Base-by-base conservation (phyloP, 148 eudicot genomes). In the Mesembryanthemum crystallinum region DNA sequence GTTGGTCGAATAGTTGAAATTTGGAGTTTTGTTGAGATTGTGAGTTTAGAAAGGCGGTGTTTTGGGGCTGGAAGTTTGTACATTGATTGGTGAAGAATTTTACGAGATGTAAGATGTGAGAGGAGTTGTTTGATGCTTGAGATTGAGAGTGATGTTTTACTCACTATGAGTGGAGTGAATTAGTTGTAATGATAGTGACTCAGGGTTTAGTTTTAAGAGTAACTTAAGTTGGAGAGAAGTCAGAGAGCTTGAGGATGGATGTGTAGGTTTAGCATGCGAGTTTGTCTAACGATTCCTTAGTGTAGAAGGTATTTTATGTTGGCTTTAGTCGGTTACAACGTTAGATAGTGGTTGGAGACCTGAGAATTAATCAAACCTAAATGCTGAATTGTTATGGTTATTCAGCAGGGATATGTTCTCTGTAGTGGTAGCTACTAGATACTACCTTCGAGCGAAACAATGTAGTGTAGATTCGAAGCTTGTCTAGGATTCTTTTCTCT, bases 51-150 rank as follows among this genome's bases (percentile, higher is more conserved):
- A 61, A 32, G 33, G 25, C 29, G 67, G 27, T 9, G 42, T 64
- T 18, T 24, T 43, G 7, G 12, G 49, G 30, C 13, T 24, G 75
- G 2, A 27, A 69, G 3, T 52, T 43, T 57, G 13, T 25, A 33
- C 8, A 61, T 67, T 73, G 62, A 61, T 67, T 73, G 67, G 30
- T 72, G 78, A 61, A 27, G 32, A 25, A 49, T 79, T 78, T 1
- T 3, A 30, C 8, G 23, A 27, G n/a, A 17, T 64, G 24, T 64
- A 4, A 32, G 30, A 57, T 57, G 27, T 28, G 47, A 27, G 20
- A 11, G 12, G 11, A 24, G n/a, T 7, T 25, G 42, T 28, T 42
- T 59, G 65, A 20, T 0, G 33, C 68, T 24, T 15, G 39, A 35
- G 39, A 3, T 35, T 35, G 39, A 35, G 49, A 66, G 76, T 55